Evolutionary conservation across 345 rosid genomes (phyloP).

Genomic region (Brassica carinata): DNA sequence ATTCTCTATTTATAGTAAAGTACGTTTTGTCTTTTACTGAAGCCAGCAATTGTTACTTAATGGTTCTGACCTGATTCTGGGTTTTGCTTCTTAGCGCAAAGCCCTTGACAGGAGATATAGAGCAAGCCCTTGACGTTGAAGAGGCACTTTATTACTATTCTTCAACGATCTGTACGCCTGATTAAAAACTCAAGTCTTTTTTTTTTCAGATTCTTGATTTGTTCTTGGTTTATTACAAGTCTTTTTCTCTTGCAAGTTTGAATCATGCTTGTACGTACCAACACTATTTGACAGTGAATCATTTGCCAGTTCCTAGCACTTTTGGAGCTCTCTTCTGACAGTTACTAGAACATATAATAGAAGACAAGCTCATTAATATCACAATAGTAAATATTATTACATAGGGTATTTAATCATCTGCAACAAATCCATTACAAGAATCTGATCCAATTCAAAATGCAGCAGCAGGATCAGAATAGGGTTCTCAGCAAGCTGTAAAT

Average conservation of each 20-base stretch:
- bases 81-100: no score
- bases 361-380: constrained; percentile 33
- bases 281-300: background rate
- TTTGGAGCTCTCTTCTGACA: background rate
- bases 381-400: constrained; percentile 30
- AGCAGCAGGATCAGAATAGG: constrained; percentile 15
- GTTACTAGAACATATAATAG: background rate
- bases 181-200: background rate
- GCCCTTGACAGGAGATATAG: constrained; percentile 49
- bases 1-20: no score
- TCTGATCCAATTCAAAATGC: constrained; percentile 23
- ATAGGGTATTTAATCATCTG: constrained; percentile 32
- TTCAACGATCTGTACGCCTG: constrained; percentile 65
- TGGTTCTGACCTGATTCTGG: no score
- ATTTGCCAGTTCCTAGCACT: background rate
- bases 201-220: constrained; percentile 1
- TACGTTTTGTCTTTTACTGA: no score
- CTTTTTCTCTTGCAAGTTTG: constrained; percentile 3
- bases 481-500: constrained; percentile 22
- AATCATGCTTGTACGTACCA: background rate
- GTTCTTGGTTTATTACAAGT: background rate
- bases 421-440: constrained; percentile 39
- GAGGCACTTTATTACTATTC: constrained; percentile 84
- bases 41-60: no score
- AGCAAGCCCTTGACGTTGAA: constrained; percentile 79